A percentile compares a stretch with the other conserved stretches of the same genome.
Conservation (phyloP, 176 grass and related monocot genomes). For the Rhipidocladum racemiflorum region DNA sequence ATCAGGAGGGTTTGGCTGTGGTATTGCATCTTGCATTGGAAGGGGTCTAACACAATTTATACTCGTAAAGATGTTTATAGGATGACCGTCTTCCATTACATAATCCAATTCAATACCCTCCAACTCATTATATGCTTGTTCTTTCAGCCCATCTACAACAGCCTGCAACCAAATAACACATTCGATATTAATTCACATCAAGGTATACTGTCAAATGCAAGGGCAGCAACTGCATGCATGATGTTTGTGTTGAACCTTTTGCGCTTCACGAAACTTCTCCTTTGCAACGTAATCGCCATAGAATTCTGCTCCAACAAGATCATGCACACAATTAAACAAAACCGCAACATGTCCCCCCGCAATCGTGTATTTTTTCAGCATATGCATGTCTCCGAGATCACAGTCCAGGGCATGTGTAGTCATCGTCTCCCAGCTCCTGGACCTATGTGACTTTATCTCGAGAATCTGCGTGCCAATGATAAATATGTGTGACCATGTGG, state of each 20-base stretch:
- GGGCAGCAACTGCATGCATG: no score
- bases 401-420: not conserved
- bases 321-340: slow-evolving; percentile 19
- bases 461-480: no score
- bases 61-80: no score
- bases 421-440: no score
- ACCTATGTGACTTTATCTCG: no score
- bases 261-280: not conserved
- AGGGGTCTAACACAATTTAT: not conserved
- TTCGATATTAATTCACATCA: no score
- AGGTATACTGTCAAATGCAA: no score
- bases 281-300: not conserved
- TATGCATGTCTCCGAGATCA: not conserved
- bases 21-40: not conserved
- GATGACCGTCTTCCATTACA: not conserved
- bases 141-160: not conserved
- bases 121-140: not conserved
- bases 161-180: not conserved
- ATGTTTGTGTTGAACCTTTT: not conserved
- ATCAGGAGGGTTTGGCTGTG: not conserved
- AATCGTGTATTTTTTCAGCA: not conserved
- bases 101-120: not conserved
- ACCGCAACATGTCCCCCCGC: not conserved
- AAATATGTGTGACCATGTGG: no score
- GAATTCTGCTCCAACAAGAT: slow-evolving; percentile 11